Evolutionary conservation across 192 early-diverging fungal species (phyloP).

Genomic region (Rhizoclosmatium globosum): DNA sequence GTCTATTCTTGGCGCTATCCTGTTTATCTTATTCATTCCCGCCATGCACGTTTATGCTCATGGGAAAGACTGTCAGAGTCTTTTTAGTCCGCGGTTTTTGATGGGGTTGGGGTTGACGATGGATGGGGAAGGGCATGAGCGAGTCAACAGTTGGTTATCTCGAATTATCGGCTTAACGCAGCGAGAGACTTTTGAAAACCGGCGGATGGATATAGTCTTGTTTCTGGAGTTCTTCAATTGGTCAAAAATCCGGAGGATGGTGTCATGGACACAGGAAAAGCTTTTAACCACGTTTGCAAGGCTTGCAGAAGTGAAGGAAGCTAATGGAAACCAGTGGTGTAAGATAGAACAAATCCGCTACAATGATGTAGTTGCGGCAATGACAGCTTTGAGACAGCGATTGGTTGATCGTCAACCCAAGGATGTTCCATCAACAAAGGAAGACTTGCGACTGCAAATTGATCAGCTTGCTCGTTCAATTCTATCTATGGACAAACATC

Average conservation of each 20-base stretch:
- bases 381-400: background rate
- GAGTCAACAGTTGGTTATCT: background rate
- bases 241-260: background rate
- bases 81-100: background rate
- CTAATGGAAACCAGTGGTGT: too few relatives aligned
- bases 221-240: background rate
- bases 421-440: too few relatives aligned
- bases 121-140: too few relatives aligned
- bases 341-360: background rate
- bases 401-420: too few relatives aligned
- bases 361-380: background rate
- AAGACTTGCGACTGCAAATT: too few relatives aligned
- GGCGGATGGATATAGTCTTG: background rate
- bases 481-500: too few relatives aligned
- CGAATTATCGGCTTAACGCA: background rate
- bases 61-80: constrained; percentile 1
- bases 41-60: constrained; percentile 16
- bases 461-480: too few relatives aligned
- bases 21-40: too few relatives aligned
- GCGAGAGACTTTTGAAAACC: background rate
- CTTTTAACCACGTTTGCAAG: background rate
- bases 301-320: background rate
- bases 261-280: constrained; percentile 1
- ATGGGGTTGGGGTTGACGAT: too few relatives aligned
- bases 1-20: background rate